Evolutionary conservation across 208 protist genomes (phyloP), one percentile per base, ranked within the genome.

Genomic region (Trichomonas vaginalis): DNA sequence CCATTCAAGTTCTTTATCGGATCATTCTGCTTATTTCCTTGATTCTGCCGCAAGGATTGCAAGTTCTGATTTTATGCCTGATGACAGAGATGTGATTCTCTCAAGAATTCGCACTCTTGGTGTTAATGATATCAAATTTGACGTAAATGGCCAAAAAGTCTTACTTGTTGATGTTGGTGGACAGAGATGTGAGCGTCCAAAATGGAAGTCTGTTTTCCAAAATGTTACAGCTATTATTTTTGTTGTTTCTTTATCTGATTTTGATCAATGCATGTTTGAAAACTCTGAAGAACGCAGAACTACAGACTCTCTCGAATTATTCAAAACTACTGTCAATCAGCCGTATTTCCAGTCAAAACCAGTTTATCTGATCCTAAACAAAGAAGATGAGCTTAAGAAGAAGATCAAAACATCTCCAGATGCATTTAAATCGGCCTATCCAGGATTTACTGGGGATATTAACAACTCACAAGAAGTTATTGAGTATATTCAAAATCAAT

Each of bases 81-180:
- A 9, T 27, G 83, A 95, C 15, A 40, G 95, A 17, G 96, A 96
- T 80, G 37, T 96, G 23, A 27, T 96, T 32, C 82, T 82, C 46
- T 48, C 35, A 9, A 12, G 86, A 32, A 83, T 83, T 35, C n/a
- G 61, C 2, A 82, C 90, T 23, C 82, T 40, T 32, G 96, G 96
- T 15, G 95, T 96, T 32, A 51, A 23, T 32, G 46, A 96, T 32
- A 23, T 37, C 35, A 82, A 95, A 48, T 95, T 96, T 47, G 10
- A 39, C 27, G 51, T 88, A 10, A 39, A 96, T 48, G 35, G 56
- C 4, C 17, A 12, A 0, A 47, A 90, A 47, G 86, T 82, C 6
- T 40, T 70, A 80, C 32, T 96, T 17, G 47, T 97, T 17, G 96
- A 97, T 70, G 96, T 97, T 83, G 96, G 96, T 95, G 96, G 96